Evolutionary conservation across 306 rosid genomes (phyloP).

Genomic region (Vicia faba): DNA sequence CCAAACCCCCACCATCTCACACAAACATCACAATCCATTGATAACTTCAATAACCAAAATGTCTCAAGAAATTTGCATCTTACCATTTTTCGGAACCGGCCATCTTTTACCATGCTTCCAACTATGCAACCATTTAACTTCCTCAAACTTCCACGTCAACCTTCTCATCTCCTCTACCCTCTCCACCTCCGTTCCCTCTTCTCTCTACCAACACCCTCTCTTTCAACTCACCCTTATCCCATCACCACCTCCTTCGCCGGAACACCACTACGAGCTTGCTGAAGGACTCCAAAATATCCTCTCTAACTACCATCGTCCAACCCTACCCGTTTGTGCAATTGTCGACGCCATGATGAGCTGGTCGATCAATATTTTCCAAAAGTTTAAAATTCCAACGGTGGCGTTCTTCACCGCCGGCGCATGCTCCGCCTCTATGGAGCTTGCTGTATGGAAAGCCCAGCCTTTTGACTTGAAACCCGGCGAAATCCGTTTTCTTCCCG

Average conservation of each 20-base stretch:
- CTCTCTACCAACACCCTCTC: conserved; percentile 49
- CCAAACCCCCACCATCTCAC: background rate
- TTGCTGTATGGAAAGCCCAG: conserved; percentile 56
- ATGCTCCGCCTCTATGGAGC: conserved; percentile 57
- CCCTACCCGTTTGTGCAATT: conserved; percentile 55
- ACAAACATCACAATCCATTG: background rate
- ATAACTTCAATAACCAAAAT: conserved; percentile 1
- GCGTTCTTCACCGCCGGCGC: conserved; percentile 67
- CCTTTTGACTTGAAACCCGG: conserved; percentile 47
- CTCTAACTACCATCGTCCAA: conserved; percentile 8
- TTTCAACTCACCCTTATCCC: conserved; percentile 47
- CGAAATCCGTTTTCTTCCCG: conserved; percentile 52
- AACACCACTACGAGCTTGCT: conserved; percentile 11
- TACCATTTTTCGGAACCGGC: conserved; percentile 68
- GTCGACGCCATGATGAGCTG: conserved; percentile 62
- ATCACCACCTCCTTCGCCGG: conserved; percentile 13
- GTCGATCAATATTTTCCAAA: conserved; percentile 41
- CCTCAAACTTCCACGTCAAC: conserved; percentile 44
- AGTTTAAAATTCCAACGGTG: conserved; percentile 51
- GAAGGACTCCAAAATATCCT: conserved; percentile 47
- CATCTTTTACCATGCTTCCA: conserved; percentile 67
- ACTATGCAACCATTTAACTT: conserved; percentile 62
- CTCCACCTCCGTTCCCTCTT: conserved; percentile 53
- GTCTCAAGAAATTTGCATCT: conserved; percentile 54
- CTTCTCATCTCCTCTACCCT: conserved; percentile 49